Evolutionary conservation across 768 basidiomycete species (phyloP), one percentile per base, ranked within the genome.

Genomic region (Termitomyces sp.): DNA sequence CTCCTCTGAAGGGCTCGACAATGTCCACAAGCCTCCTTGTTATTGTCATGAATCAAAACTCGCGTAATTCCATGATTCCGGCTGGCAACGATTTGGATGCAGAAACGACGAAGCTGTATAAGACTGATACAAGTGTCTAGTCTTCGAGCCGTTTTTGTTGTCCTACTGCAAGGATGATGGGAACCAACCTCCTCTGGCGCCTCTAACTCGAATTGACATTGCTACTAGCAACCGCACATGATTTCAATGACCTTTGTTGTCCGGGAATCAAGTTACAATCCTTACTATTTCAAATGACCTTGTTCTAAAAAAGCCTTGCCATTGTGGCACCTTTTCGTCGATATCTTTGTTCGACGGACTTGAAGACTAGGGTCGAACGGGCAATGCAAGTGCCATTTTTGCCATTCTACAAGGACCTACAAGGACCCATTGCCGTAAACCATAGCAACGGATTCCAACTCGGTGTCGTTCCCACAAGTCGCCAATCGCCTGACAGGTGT

Each of bases 291-390:
- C 37, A n/a, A 51, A 51, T 51, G 23, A 25, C 25, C 16, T 19
- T 10, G 12, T 2, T 50, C 34, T 25, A 8, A 27, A 25, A 35
- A 25, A 40, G 5, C 17, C 25, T 27, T n/a, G 3, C 37, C 50
- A 51, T 51, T 51, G 50, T 51, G 37, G n/a, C n/a, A 40, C 50
- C 11, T 51, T 51, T 51, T 51, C 37, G 50, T 51, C 35, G 35
- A 51, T 19, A 28, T 27, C 35, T 28, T 51, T 51, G 50, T 51
- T 40, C 50, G 39, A 17, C 37, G 37, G 37, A n/a, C n/a, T 28
- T 37, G 10, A 19, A 40, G 17, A 28, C 44, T 3, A n/a, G 25
- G 44, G 16, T 23, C 34, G 35, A 11, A 32, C 45, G 25, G 23
- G 14, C 19, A 16, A 16, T 17, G 34, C 16, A 49, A 39, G 37